Evolutionary conservation across 176 grass and related monocot species (phyloP).

Genomic region (Oryza brachyantha): DNA sequence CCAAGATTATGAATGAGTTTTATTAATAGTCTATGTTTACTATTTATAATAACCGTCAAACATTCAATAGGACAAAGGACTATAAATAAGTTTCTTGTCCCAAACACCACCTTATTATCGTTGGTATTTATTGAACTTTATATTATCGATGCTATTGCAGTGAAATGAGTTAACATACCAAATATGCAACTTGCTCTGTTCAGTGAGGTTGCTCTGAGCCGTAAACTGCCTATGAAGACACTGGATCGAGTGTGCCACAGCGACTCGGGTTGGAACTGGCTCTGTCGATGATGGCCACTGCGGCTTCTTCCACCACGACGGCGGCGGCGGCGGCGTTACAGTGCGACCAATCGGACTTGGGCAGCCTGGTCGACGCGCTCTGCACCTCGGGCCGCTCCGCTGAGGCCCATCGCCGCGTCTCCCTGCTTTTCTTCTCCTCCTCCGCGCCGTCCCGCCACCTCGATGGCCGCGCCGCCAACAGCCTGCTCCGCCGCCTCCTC

Average conservation of each 20-base stretch:
- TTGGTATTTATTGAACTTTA: too few species aligned
- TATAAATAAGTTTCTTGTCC: too few species aligned
- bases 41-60: too few species aligned
- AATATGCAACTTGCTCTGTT: too few species aligned
- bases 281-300: neutral
- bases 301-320: neutral
- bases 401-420: conserved; percentile 75
- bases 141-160: too few species aligned
- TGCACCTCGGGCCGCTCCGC: conserved; percentile 56
- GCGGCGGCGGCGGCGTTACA: neutral
- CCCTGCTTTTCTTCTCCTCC: conserved; percentile 45
- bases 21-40: too few species aligned
- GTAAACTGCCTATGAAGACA: neutral
- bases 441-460: conserved; percentile 21
- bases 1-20: too few species aligned
- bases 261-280: neutral
- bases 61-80: too few species aligned
- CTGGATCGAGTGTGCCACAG: neutral
- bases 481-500: conserved; percentile 50
- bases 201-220: neutral
- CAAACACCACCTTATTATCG: too few species aligned
- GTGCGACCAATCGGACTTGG: conserved; percentile 10
- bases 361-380: conserved; percentile 41
- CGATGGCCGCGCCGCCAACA: conserved; percentile 33
- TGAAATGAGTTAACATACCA: too few species aligned